phyloP scores from a whole-genome alignment of 2,329 filamentous ascomycete genomes.

The Venturia carpophila region DNA sequence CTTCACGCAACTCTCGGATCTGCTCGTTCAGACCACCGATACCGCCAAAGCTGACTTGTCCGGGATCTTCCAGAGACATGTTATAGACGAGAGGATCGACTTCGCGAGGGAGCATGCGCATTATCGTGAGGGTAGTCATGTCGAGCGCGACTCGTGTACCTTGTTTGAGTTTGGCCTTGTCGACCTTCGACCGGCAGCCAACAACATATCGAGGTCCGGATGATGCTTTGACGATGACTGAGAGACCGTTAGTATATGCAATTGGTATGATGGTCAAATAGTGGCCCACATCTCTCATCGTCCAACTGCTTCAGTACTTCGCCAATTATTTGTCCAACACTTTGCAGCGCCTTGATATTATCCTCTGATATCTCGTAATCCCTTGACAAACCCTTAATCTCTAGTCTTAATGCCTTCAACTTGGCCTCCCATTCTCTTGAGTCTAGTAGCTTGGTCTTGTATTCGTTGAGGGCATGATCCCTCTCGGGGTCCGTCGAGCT shows the following conservation, averaged over 20 bases:
- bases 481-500: constrained; percentile 41
- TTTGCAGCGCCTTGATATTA: constrained; percentile 98
- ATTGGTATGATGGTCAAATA: background rate
- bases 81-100: constrained; percentile 99
- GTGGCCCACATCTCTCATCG: constrained; percentile 83
- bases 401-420: constrained; percentile 84
- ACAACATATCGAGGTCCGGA: constrained; percentile 97
- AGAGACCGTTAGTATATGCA: constrained; percentile 9
- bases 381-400: constrained; percentile 91
- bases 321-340: constrained; percentile 97
- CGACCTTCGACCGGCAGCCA: constrained; percentile 95
- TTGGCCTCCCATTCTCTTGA: constrained; percentile 98
- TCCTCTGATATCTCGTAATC: constrained; percentile 97
- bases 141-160: constrained; percentile 95
- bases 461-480: constrained; percentile 44
- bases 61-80: constrained; percentile 97
- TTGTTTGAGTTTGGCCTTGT: constrained; percentile 95
- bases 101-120: constrained; percentile 98
- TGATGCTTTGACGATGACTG: constrained; percentile 97
- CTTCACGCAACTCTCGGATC: constrained; percentile 92
- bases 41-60: constrained; percentile 93
- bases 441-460: constrained; percentile 59
- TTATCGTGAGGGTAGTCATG: constrained; percentile 99
- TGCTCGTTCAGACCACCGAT: constrained; percentile 98
- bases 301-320: constrained; percentile 98